phyloP scores from a whole-genome alignment of 75 land plant genomes.

The Pinus albicaulis region DNA sequence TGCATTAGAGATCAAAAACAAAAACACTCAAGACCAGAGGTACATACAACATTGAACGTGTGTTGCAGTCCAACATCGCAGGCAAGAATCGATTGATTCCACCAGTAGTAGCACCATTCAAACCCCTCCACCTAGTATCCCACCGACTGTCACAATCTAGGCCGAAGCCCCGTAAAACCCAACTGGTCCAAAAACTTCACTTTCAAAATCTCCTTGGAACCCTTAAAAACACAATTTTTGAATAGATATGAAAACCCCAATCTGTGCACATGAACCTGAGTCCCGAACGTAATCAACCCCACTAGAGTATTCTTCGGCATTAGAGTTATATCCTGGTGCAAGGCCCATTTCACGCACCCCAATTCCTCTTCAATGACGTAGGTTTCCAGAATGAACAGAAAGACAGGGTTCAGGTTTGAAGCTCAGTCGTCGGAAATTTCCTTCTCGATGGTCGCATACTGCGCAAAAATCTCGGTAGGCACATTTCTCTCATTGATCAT shows the following conservation, averaged over 20 bases:
- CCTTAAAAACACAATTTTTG: conserved; percentile 22
- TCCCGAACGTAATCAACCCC: conserved; percentile 85
- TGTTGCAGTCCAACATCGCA: conserved; percentile 87
- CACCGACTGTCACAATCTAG: conserved; percentile 21
- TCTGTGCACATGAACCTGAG: conserved; percentile 96
- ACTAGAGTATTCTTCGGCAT: conserved; percentile 84
- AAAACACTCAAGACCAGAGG: background rate
- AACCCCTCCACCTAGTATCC: conserved; percentile 4
- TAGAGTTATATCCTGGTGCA: conserved; percentile 68
- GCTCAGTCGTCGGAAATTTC: conserved; percentile 17
- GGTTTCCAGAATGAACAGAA: conserved; percentile 85
- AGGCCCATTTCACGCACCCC: conserved; percentile 69
- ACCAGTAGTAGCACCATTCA: conserved; percentile 25
- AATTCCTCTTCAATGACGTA: conserved; percentile 97
- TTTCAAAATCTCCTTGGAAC: conserved; percentile 79
- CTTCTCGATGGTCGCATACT: conserved; percentile 80
- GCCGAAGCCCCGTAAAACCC: conserved; percentile 44
- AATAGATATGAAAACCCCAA: conserved; percentile 85
- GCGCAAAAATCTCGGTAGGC: conserved; percentile 86
- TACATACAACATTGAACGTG: conserved; percentile 63
- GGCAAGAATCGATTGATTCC: conserved; percentile 73
- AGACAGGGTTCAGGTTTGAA: conserved; percentile 49
- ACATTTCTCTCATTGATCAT: conserved; percentile 56
- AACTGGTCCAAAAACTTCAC: conserved; percentile 94
- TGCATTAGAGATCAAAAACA: background rate